Conservation (phyloP, 2,329 filamentous ascomycete species). For the Pestalotiopsis fici region DNA sequence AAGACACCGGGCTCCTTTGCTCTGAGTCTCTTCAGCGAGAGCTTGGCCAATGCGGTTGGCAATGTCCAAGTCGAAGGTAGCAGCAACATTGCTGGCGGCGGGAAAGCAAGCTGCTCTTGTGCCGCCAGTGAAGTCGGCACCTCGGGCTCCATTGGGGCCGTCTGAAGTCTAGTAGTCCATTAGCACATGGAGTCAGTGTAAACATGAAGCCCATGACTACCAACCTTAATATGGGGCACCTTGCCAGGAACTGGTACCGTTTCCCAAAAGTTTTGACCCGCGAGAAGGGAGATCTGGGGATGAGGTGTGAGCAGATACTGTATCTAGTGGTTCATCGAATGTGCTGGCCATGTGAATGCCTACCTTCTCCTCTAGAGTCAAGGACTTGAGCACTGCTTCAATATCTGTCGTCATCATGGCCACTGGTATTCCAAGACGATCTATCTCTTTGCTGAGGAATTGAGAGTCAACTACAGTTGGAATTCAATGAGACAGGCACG, state of each 20-base stretch:
- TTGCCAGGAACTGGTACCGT: conserved; percentile 12
- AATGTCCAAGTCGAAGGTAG: conserved; percentile 62
- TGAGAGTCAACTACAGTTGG: background rate
- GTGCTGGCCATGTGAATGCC: background rate
- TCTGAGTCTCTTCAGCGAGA: conserved; percentile 52
- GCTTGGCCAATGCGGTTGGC: conserved; percentile 56
- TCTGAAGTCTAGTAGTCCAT: conserved; percentile 18
- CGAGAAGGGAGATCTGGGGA: conserved; percentile 9
- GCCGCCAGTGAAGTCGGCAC: conserved; percentile 26
- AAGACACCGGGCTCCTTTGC: conserved; percentile 71
- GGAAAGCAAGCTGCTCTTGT: conserved; percentile 32
- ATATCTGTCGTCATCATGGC: conserved; percentile 5
- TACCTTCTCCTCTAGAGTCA: conserved; percentile 14
- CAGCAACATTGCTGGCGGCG: conserved; percentile 46
- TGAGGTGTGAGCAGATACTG: background rate
- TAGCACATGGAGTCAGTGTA: background rate
- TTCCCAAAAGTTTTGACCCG: conserved; percentile 14
- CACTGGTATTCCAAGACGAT: background rate
- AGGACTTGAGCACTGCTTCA: conserved; percentile 11
- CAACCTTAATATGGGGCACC: conserved; percentile 12
- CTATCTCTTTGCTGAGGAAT: background rate
- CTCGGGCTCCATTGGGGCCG: conserved; percentile 36
- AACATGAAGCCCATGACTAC: background rate
- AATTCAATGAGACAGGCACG: background rate
- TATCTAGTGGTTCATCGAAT: background rate